A percentile compares a stretch with the other conserved stretches of the same genome.
phyloP scores from a whole-genome alignment of 345 rosid species.

The Hibiscus tridactylites region DNA sequence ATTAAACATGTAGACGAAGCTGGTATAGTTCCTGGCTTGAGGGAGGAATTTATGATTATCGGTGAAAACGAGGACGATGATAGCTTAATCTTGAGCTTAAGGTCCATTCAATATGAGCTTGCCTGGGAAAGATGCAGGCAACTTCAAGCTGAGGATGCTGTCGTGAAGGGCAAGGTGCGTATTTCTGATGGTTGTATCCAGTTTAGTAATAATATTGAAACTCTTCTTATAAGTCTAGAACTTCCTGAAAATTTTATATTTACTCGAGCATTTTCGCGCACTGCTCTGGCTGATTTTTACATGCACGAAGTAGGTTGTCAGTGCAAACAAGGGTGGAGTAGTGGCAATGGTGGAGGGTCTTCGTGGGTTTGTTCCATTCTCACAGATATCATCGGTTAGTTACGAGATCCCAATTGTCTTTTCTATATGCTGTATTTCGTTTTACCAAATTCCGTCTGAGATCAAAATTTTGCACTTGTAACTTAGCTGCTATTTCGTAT shows the following conservation, averaged over 20 bases:
- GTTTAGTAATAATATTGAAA: neutral
- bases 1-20: conserved; percentile 74
- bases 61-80: conserved; percentile 82
- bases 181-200: conserved; percentile 3
- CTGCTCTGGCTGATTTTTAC: conserved; percentile 1
- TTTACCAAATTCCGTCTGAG: neutral
- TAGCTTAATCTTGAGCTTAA: conserved; percentile 75
- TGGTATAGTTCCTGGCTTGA: conserved; percentile 79
- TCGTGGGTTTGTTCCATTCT: conserved; percentile 91
- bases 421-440: neutral
- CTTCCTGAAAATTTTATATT: neutral
- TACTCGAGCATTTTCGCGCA: neutral
- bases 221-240: neutral
- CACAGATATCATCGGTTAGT: conserved; percentile 76
- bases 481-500: neutral
- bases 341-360: conserved; percentile 80
- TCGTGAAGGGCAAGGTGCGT: conserved; percentile 76
- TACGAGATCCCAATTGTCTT: conserved; percentile 4
- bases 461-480: neutral
- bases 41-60: conserved; percentile 71
- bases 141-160: conserved; percentile 94
- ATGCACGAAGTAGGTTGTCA: conserved; percentile 47
- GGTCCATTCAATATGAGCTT: conserved; percentile 62
- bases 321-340: conserved; percentile 90
- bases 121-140: conserved; percentile 97